phyloP scores from a whole-genome alignment of 78 protist genomes.

The Dictyostelium brefeldianum region DNA sequence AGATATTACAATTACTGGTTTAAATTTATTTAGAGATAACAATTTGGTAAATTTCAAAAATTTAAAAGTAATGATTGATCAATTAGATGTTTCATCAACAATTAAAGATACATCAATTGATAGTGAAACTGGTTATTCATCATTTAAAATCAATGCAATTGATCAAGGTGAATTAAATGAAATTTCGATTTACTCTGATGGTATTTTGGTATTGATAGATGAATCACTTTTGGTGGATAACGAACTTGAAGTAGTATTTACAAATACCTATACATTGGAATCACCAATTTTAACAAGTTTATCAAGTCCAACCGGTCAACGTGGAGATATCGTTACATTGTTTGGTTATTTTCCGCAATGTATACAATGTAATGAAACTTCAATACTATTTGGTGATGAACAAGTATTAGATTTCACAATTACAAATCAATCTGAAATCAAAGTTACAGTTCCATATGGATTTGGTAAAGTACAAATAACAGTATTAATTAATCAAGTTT shows the following conservation, averaged over 20 bases:
- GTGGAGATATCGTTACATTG: not conserved
- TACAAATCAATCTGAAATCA: not conserved
- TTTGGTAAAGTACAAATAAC: not conserved
- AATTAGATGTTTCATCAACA: not conserved
- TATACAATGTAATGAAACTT: not conserved
- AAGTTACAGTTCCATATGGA: not conserved
- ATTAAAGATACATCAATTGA: not conserved
- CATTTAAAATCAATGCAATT: not conserved
- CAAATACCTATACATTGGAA: not conserved
- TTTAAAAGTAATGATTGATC: not conserved
- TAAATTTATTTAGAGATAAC: not conserved
- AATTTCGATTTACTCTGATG: not conserved
- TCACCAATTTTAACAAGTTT: not conserved
- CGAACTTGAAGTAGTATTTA: too few species aligned
- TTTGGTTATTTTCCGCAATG: constrained; percentile 8
- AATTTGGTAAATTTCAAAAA: not conserved
- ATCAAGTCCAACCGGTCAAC: not conserved
- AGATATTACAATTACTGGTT: not conserved
- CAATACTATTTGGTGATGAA: not conserved
- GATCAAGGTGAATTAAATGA: not conserved
- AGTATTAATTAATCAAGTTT: not conserved
- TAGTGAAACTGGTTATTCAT: not conserved
- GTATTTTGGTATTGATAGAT: too few species aligned
- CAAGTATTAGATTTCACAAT: not conserved
- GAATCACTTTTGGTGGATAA: not conserved